Evolutionary conservation across 202 grass and related monocot genomes (phyloP).

Genomic region (Tripidium arundinaceum): DNA sequence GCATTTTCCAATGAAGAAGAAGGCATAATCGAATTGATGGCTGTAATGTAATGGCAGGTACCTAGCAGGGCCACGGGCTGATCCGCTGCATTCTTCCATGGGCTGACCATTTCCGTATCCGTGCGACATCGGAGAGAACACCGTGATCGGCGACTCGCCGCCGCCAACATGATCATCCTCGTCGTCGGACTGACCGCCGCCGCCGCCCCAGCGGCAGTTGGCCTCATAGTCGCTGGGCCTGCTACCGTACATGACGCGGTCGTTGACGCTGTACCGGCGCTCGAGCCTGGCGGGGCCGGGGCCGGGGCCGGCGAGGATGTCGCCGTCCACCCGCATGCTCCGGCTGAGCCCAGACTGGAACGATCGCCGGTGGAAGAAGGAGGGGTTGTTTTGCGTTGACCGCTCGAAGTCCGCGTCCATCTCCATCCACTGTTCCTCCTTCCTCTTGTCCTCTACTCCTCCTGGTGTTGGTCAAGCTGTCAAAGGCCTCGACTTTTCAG

Average conservation of each 20-base stretch:
- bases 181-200: slow-evolving; percentile 40
- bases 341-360: slow-evolving; percentile 74
- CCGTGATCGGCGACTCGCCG: slow-evolving; percentile 51
- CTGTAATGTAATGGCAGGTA: not conserved
- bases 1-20: not conserved
- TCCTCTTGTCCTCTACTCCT: slow-evolving; percentile 20
- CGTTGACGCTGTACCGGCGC: slow-evolving; percentile 76
- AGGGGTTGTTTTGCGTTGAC: slow-evolving; percentile 37
- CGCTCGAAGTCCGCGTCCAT: slow-evolving; percentile 81
- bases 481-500: slow-evolving; percentile 51
- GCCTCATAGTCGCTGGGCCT: slow-evolving; percentile 73
- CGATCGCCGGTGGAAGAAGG: slow-evolving; percentile 65
- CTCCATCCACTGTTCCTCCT: slow-evolving; percentile 31
- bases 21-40: not conserved
- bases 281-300: slow-evolving; percentile 66
- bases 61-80: slow-evolving; percentile 48
- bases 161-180: slow-evolving; percentile 34
- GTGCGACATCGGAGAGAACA: slow-evolving; percentile 70
- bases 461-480: slow-evolving; percentile 34
- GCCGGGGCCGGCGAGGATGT: slow-evolving; percentile 29
- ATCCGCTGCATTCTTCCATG: slow-evolving; percentile 47
- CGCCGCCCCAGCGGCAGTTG: slow-evolving; percentile 52
- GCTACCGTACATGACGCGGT: slow-evolving; percentile 69
- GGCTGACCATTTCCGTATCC: slow-evolving; percentile 38
- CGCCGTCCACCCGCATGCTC: slow-evolving; percentile 65